These are phyloP conservation scores for Haplosporangium gracile DNA, from an alignment of 192 early-diverging fungal species.

Conservation along the genomic window DNA sequence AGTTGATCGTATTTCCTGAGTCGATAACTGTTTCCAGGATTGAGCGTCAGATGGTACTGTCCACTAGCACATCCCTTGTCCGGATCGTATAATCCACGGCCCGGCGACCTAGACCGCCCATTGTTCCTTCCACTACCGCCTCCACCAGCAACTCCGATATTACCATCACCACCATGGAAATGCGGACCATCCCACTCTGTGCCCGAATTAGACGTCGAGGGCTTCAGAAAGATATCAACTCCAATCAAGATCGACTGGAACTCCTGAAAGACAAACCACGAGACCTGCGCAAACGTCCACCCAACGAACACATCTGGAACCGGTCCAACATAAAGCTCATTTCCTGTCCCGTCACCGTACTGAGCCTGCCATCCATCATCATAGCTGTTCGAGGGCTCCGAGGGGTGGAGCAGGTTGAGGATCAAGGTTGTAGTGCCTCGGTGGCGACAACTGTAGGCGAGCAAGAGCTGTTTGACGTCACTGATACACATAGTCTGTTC, in stretches of 20 bases:
- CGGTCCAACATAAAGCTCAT: constrained; percentile 70
- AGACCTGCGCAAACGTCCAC: constrained; percentile 67
- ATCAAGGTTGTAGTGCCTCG: constrained; percentile 70
- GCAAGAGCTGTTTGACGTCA: constrained; percentile 65
- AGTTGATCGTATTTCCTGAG: constrained; percentile 62
- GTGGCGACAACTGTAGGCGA: constrained; percentile 70
- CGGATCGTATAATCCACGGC: background rate
- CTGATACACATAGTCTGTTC: constrained; percentile 63
- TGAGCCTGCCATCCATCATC: constrained; percentile 76
- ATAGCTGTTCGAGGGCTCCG: constrained; percentile 65
- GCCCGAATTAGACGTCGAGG: background rate
- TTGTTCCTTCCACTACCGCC: background rate
- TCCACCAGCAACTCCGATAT: too few relatives aligned
- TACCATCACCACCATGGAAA: background rate
- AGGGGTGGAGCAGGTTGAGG: constrained; percentile 73
- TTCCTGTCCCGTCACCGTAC: constrained; percentile 77
- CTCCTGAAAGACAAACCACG: constrained; percentile 61
- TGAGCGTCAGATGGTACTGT: constrained; percentile 65
- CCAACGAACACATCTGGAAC: constrained; percentile 72
- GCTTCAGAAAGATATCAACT: constrained; percentile 45
- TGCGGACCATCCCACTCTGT: constrained; percentile 8
- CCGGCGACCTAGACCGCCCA: background rate
- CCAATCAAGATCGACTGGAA: constrained; percentile 47
- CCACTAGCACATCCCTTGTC: constrained; percentile 6
- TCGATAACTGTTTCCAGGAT: constrained; percentile 69